Percentiles rank a stretch among this genome's conserved stretches.
phyloP scores from a whole-genome alignment of 257 asterid genomes.

The Solanum clarkiae region DNA sequence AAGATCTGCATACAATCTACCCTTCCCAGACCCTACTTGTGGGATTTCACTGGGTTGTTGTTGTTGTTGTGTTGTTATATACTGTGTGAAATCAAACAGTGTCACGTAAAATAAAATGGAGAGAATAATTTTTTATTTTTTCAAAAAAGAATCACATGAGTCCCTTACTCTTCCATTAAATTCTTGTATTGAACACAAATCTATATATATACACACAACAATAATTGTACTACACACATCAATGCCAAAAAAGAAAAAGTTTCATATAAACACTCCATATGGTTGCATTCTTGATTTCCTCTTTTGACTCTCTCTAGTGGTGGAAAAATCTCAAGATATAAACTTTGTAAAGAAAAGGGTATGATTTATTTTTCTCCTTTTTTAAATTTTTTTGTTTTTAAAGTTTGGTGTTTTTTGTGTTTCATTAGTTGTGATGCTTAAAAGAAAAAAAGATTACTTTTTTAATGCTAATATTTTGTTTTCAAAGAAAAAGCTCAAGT shows the following conservation, averaged over 20 bases:
- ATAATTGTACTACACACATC: background rate
- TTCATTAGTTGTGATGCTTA: background rate
- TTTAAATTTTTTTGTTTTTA: background rate
- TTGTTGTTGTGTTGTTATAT: too few species aligned
- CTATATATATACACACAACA: background rate
- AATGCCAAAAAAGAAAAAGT: background rate
- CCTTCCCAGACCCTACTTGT: too few species aligned
- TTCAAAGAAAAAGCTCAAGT: background rate
- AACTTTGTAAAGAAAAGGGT: background rate
- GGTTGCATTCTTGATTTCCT: background rate
- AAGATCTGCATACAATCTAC: too few species aligned
- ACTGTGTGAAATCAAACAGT: too few species aligned
- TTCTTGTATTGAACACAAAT: background rate
- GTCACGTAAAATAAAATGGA: too few species aligned
- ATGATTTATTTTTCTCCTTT: background rate
- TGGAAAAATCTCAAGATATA: background rate
- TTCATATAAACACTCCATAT: background rate
- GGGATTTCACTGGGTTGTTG: too few species aligned
- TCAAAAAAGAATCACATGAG: background rate
- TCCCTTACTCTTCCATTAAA: background rate
- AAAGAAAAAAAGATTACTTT: background rate
- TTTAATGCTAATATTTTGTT: background rate
- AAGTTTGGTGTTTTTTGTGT: background rate
- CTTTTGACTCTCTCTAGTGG: background rate
- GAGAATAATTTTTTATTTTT: background rate